Percentiles rank a stretch among this genome's conserved stretches.
phyloP scores from a whole-genome alignment of 805 yeast genomes.

The Pichia manshurica region DNA sequence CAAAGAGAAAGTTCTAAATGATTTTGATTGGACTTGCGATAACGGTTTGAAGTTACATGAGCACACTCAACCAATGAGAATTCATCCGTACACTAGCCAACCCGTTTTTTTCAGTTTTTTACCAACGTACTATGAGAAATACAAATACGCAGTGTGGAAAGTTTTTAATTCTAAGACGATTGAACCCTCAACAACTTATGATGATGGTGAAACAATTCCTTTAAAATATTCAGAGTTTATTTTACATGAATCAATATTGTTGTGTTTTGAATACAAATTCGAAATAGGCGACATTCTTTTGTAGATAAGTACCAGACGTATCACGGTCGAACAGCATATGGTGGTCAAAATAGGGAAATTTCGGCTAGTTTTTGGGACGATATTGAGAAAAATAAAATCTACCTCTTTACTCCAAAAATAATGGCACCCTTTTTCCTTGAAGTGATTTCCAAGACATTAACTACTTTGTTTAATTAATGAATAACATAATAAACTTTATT shows the following conservation, averaged over 20 bases:
- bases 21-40: conserved; percentile 10
- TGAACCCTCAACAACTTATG: conserved; percentile 18
- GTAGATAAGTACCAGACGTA: conserved; percentile 23
- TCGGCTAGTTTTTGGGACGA: conserved; percentile 23
- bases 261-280: conserved; percentile 20
- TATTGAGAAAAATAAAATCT: not conserved
- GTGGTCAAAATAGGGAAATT: conserved; percentile 18
- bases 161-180: not conserved
- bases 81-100: conserved; percentile 10
- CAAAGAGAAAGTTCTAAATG: conserved; percentile 2
- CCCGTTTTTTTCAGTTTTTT: conserved; percentile 23
- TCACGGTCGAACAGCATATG: conserved; percentile 24
- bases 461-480: too few relatives aligned
- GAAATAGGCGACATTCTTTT: conserved; percentile 22
- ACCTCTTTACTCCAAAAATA: too few relatives aligned
- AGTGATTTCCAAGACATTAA: too few relatives aligned
- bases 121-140: conserved; percentile 20
- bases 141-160: conserved; percentile 3
- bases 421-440: too few relatives aligned
- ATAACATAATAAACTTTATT: too few relatives aligned
- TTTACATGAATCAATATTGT: conserved; percentile 19
- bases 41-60: conserved; percentile 9
- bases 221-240: conserved; percentile 21
- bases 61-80: conserved; percentile 8
- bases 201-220: conserved; percentile 21